These are phyloP conservation scores for Lasiosphaeria hispida DNA, from an alignment of 495 filamentous ascomycete genomes.

Conservation along the genomic window DNA sequence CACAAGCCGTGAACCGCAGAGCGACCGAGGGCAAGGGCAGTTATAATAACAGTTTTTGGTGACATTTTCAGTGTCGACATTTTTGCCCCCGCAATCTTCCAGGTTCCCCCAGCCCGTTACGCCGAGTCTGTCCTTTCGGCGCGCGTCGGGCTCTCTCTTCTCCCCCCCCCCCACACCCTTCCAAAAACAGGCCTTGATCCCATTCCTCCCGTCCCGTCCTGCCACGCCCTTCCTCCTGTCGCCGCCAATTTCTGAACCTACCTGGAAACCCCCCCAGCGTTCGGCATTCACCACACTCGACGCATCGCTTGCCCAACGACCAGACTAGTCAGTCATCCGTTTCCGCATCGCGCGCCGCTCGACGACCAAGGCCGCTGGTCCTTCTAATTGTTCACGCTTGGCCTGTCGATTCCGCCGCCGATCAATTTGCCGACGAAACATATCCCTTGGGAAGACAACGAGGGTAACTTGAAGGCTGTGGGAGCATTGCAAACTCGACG, in stretches of 20 bases:
- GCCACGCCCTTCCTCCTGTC: conserved; percentile 15
- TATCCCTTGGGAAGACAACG: neutral
- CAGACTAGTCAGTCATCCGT: neutral
- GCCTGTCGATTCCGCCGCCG: neutral
- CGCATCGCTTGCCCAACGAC: neutral
- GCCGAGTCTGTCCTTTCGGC: no score
- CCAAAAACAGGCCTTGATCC: conserved; percentile 23
- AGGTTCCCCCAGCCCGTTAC: no score
- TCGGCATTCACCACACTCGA: neutral
- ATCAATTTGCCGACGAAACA: neutral
- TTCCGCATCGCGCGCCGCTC: conserved; percentile 1
- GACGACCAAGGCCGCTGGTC: neutral
- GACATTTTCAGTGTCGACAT: no score
- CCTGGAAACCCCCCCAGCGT: neutral
- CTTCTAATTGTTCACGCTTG: neutral
- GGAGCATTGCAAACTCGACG: no score
- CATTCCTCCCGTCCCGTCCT: conserved; percentile 15
- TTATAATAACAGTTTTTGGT: no score
- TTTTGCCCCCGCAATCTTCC: no score
- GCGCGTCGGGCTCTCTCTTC: neutral
- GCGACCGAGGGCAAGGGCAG: no score
- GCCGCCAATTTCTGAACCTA: conserved; percentile 5
- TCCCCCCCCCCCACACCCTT: conserved; percentile 17
- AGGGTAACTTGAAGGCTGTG: neutral
- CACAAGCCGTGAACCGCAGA: no score